Evolutionary conservation across 768 basidiomycete genomes (phyloP), one percentile per base, ranked within the genome.

Genomic region (Hypsizygus marmoreus): DNA sequence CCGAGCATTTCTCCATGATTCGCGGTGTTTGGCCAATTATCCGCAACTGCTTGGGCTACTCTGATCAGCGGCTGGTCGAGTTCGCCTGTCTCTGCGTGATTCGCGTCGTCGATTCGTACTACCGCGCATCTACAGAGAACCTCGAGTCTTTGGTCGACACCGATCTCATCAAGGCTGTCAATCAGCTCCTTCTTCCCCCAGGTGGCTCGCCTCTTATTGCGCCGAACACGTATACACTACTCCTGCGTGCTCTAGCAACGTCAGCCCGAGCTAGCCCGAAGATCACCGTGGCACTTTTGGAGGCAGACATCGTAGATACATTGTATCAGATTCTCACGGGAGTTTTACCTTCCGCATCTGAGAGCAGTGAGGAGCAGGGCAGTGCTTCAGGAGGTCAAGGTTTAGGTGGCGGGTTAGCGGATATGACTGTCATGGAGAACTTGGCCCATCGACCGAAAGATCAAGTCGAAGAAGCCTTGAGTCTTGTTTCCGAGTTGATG

Each of bases 361-460:
- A 73, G 30, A 67, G 61, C 23, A 77, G 73, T 20, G 71, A 77
- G 34, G 83, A 85, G 48, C 82, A 87, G 61, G 86, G 84, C 4
- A 76, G 74, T 51, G 76, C 79, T 0, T 64, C 54, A 6, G 75
- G 73, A 20, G 85, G 88, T 0, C 91, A 93, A 65, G 91, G 90
- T 9, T 68, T 94, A 1, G 89, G 90, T 22, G 91, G 91, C 34
- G 91, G 92, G 22, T 69, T 95, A 4, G 93, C 91, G 13, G 95
- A 97, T 62, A 94, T 98, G 91, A 88, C 92, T 6, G 92, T 99
- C 20, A 91, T 97, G 85, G 91, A 98, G 69, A 98, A 95, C 64
- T 72, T 99, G 34, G 93, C 93, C 0, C 94, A 97, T 65, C 79
- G 94, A 22, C 90, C 97, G 4, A 98, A 98, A 68, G 97, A 99